Conservation (phyloP, 2,329 filamentous ascomycete species). For the Didymella sp. region DNA sequence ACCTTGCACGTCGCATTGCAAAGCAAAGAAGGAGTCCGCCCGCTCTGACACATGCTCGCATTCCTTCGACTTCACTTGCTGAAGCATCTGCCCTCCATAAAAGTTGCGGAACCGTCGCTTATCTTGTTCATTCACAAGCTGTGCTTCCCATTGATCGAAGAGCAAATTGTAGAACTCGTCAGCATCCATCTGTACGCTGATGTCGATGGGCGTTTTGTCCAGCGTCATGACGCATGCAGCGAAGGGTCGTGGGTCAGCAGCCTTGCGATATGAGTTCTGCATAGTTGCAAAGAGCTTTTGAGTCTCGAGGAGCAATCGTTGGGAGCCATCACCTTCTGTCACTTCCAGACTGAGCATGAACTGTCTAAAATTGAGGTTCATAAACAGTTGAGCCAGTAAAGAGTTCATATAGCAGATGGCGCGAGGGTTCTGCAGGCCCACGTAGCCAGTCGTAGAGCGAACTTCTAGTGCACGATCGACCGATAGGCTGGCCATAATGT, state of each 20-base stretch:
- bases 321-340: conserved; percentile 61
- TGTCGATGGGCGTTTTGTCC: conserved; percentile 82
- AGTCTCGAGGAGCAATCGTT: conserved; percentile 76
- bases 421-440: conserved; percentile 88
- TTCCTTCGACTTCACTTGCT: conserved; percentile 94
- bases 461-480: conserved; percentile 71
- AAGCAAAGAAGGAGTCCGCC: conserved; percentile 88
- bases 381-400: conserved; percentile 90
- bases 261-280: conserved; percentile 80
- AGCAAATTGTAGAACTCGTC: conserved; percentile 97
- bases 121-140: conserved; percentile 71
- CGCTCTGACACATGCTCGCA: conserved; percentile 92
- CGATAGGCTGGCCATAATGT: conserved; percentile 62
- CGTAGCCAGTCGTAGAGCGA: conserved; percentile 80
- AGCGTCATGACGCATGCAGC: conserved; percentile 81
- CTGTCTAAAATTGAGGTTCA: conserved; percentile 86
- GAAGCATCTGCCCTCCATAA: conserved; percentile 89
- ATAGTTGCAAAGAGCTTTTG: conserved; percentile 83
- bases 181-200: conserved; percentile 94
- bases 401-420: conserved; percentile 99
- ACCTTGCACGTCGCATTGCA: conserved; percentile 95
- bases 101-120: conserved; percentile 80
- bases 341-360: conserved; percentile 73
- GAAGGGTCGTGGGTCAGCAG: conserved; percentile 74
- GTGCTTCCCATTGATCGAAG: conserved; percentile 88